Evolutionary conservation across 1,284 basidiomycete genomes (phyloP).

Genomic region (Gymnopus androsaceus): DNA sequence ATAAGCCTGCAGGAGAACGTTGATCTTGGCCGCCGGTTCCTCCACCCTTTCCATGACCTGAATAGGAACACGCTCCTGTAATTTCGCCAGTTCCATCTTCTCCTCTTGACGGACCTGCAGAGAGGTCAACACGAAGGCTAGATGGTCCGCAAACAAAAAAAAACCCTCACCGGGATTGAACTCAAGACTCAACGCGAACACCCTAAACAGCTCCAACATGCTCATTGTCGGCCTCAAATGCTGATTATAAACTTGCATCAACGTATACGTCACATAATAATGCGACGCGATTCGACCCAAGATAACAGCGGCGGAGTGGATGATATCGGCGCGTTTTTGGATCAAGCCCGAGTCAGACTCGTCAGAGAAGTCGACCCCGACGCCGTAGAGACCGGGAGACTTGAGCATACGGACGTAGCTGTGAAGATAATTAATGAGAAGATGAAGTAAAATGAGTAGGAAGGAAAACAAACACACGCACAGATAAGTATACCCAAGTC

Average conservation of each 20-base stretch:
- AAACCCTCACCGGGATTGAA: conserved; percentile 95
- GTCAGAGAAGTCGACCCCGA: conserved; percentile 90
- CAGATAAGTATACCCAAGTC: conserved; percentile 95
- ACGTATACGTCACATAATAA: conserved; percentile 95
- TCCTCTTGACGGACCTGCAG: conserved; percentile 72
- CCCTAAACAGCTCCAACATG: conserved; percentile 90
- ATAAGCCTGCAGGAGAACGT: conserved; percentile 93
- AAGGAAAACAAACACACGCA: conserved; percentile 95
- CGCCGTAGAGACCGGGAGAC: conserved; percentile 86
- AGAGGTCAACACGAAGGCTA: too few species aligned
- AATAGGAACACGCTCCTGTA: conserved; percentile 94
- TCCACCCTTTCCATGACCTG: conserved; percentile 97
- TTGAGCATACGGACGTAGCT: conserved; percentile 96
- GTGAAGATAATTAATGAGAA: conserved; percentile 8
- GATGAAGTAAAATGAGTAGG: background rate
- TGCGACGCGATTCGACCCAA: conserved; percentile 95
- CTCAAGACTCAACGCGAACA: conserved; percentile 96
- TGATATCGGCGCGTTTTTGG: conserved; percentile 94
- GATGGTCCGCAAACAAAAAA: too few species aligned
- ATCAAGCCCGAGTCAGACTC: conserved; percentile 36
- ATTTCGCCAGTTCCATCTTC: conserved; percentile 89
- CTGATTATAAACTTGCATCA: conserved; percentile 97
- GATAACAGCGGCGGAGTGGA: conserved; percentile 91
- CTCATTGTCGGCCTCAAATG: conserved; percentile 89
- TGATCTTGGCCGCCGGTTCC: conserved; percentile 96